Percentiles rank a stretch among this genome's conserved stretches.
phyloP scores from a whole-genome alignment of 139 green algal genomes.

The Chlamydomonas applanata region DNA sequence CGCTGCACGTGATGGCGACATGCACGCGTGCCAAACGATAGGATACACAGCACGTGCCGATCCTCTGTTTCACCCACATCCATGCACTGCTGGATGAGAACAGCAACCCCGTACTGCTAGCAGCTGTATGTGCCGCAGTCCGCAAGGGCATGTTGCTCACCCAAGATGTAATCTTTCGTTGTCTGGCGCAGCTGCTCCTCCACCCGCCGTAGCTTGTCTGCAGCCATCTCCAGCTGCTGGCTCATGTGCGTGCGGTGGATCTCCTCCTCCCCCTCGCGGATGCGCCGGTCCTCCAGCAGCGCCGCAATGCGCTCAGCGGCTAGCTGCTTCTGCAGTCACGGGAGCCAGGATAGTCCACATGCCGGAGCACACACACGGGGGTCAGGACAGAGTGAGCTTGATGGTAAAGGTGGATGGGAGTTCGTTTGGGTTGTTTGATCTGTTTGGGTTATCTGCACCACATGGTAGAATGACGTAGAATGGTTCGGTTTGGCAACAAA shows the following conservation, averaged over 20 bases:
- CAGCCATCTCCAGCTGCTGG: conserved; percentile 43
- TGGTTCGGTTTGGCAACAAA: no score
- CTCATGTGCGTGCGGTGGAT: conserved; percentile 42
- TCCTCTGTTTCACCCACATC: background rate
- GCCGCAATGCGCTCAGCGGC: conserved; percentile 70
- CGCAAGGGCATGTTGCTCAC: no score
- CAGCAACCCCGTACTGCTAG: background rate
- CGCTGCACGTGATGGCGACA: conserved; percentile 34
- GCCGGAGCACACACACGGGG: background rate
- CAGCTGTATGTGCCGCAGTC: background rate
- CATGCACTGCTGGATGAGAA: background rate
- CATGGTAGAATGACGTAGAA: no score
- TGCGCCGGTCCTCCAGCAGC: conserved; percentile 75
- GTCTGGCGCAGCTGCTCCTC: conserved; percentile 72
- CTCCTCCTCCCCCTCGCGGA: conserved; percentile 70
- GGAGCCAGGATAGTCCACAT: background rate
- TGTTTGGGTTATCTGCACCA: no score
- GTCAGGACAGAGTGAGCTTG: no score
- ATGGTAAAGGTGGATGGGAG: no score
- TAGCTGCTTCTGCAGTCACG: conserved; percentile 63
- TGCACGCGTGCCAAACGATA: no score
- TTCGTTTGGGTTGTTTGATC: no score
- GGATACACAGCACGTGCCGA: background rate
- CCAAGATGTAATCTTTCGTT: conserved; percentile 79
- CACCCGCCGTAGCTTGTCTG: conserved; percentile 50